These are phyloP conservation scores for Rhizopus arrhizus DNA, from an alignment of 371 early-diverging fungal species.

Conservation along the genomic window DNA sequence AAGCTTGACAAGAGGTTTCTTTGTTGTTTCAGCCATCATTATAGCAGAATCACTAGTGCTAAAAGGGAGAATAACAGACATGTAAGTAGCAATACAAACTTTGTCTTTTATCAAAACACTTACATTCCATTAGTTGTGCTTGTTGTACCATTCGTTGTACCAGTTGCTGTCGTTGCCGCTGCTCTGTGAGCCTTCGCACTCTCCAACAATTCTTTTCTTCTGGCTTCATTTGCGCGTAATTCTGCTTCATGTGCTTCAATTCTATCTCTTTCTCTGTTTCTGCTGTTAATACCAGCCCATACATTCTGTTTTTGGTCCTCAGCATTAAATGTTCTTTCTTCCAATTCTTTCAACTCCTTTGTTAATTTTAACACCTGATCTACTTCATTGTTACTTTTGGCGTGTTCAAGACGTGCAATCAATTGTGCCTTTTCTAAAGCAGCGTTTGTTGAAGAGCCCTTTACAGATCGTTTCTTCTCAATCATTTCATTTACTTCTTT, in stretches of 20 bases:
- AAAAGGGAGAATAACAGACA: neutral
- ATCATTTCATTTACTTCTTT: conserved; percentile 66
- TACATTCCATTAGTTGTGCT: conserved; percentile 6
- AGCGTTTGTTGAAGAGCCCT: conserved; percentile 47
- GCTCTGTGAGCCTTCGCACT: conserved; percentile 22
- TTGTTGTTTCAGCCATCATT: conserved; percentile 8
- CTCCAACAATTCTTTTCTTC: conserved; percentile 33
- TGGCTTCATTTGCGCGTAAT: conserved; percentile 26
- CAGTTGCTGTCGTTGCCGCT: neutral
- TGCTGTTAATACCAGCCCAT: conserved; percentile 58
- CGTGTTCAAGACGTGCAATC: conserved; percentile 40
- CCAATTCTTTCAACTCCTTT: conserved; percentile 37
- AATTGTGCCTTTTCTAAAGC: conserved; percentile 61
- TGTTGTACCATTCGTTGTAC: neutral
- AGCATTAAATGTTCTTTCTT: conserved; percentile 31
- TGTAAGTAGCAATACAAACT: neutral
- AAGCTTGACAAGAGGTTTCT: conserved; percentile 14
- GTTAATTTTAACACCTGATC: conserved; percentile 31
- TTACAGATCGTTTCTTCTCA: conserved; percentile 57
- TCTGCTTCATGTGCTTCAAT: conserved; percentile 46
- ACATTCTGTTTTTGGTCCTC: conserved; percentile 41
- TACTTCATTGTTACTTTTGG: conserved; percentile 37
- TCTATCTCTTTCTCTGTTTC: conserved; percentile 45
- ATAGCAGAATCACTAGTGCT: conserved; percentile 22
- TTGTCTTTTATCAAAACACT: neutral